Percentiles rank a stretch among this genome's conserved stretches.
These are phyloP conservation scores for Diaporthe longicolla DNA, from an alignment of 2,329 filamentous ascomycete species.

Conservation along the genomic window DNA sequence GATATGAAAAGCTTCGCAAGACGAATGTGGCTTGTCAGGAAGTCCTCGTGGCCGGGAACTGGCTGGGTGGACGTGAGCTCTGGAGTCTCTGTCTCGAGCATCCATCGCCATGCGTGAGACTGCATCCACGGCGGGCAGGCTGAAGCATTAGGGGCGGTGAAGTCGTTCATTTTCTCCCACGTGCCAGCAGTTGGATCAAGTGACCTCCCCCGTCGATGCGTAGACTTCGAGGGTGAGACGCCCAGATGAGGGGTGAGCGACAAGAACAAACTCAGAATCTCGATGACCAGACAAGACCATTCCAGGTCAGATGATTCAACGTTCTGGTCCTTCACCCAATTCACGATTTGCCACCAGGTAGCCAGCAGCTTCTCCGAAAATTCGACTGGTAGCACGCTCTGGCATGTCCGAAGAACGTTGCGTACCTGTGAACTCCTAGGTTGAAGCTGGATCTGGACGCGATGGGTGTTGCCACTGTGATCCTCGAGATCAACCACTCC, in stretches of 20 bases:
- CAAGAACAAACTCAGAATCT: conserved; percentile 75
- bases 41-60: conserved; percentile 49
- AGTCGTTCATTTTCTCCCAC: conserved; percentile 58
- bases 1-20: conserved; percentile 76
- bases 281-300: conserved; percentile 77
- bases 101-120: conserved; percentile 79
- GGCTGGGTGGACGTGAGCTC: conserved; percentile 38
- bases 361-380: conserved; percentile 74
- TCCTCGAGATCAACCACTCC: conserved; percentile 79
- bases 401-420: conserved; percentile 72
- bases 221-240: conserved; percentile 39
- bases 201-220: conserved; percentile 56
- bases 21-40: conserved; percentile 66
- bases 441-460: conserved; percentile 76
- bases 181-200: conserved; percentile 36
- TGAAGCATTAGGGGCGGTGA: conserved; percentile 63
- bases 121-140: conserved; percentile 71
- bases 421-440: conserved; percentile 74
- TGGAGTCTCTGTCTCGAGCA: conserved; percentile 68
- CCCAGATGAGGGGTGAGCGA: conserved; percentile 55
- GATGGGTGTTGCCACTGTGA: conserved; percentile 72
- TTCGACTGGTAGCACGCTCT: conserved; percentile 72
- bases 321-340: conserved; percentile 72
- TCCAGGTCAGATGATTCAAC: conserved; percentile 67
- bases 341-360: conserved; percentile 81